phyloP scores from a whole-genome alignment of 352 stramenopile genomes.

The Phytophthora pini region DNA sequence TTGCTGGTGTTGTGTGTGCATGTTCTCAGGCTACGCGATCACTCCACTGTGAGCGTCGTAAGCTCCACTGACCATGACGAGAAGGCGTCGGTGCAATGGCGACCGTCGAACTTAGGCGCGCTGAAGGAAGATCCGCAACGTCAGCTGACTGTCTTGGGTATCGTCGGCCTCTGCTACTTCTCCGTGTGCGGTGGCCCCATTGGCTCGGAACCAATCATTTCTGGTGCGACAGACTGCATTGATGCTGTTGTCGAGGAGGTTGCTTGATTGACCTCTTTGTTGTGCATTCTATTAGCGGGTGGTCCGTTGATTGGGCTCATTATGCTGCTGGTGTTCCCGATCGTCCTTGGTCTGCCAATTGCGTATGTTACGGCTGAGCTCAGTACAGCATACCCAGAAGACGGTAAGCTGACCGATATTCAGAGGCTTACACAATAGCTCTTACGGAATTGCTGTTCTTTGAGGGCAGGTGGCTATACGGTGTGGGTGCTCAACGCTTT shows the following conservation, averaged over 20 bases:
- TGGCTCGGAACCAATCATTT: conserved; percentile 53
- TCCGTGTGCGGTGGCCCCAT: conserved; percentile 53
- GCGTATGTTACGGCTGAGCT: conserved; percentile 94
- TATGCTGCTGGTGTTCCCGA: conserved; percentile 86
- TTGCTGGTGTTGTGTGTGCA: background rate
- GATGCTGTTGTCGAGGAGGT: background rate
- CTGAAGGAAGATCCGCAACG: conserved; percentile 49
- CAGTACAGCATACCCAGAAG: conserved; percentile 89
- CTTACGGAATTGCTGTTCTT: background rate
- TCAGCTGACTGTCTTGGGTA: conserved; percentile 49
- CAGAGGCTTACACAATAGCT: background rate
- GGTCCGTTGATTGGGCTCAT: conserved; percentile 83
- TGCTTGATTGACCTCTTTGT: background rate
- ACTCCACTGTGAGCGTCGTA: conserved; percentile 27
- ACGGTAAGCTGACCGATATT: conserved; percentile 15
- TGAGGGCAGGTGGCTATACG: conserved; percentile 66
- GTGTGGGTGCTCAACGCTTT: conserved; percentile 94
- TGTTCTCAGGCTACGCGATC: conserved; percentile 15
- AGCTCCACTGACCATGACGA: conserved; percentile 23
- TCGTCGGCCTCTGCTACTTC: conserved; percentile 64
- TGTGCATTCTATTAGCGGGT: conserved; percentile 31
- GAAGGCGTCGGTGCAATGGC: conserved; percentile 33
- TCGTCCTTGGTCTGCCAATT: conserved; percentile 92
- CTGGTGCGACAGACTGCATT: conserved; percentile 27
- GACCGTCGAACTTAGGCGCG: conserved; percentile 30